phyloP scores from a whole-genome alignment of 1,139 yeast genomes.

The Debaryomycetaceae sp. region DNA sequence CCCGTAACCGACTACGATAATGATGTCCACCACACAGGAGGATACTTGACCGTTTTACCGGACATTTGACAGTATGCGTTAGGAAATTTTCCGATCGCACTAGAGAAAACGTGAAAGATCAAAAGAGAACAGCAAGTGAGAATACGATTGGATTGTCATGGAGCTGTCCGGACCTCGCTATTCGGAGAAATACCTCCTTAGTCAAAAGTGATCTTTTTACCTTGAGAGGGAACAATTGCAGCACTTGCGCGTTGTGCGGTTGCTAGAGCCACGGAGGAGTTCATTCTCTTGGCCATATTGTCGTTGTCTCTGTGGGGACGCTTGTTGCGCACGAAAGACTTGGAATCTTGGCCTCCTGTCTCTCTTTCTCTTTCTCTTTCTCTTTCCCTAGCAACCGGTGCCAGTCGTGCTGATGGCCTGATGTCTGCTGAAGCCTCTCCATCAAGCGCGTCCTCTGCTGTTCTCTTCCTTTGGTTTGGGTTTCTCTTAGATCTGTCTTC shows the following conservation, averaged over 20 bases:
- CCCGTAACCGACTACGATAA: too few relatives aligned
- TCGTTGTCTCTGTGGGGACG: slow-evolving; percentile 12
- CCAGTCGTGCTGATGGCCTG: background rate
- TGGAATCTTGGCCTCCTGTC: background rate
- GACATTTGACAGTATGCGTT: too few relatives aligned
- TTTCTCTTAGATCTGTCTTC: slow-evolving; percentile 87
- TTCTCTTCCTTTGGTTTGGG: slow-evolving; percentile 37
- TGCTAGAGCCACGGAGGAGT: slow-evolving; percentile 86
- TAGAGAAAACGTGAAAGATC: too few relatives aligned
- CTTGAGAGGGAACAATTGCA: slow-evolving; percentile 86
- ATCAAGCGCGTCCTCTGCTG: slow-evolving; percentile 6
- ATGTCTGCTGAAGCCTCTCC: background rate
- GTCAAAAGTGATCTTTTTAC: slow-evolving; percentile 76
- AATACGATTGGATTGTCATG: too few relatives aligned
- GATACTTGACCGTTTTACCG: too few relatives aligned
- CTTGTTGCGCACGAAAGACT: slow-evolving; percentile 6
- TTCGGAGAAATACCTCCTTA: slow-evolving; percentile 9
- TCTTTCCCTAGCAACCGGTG: slow-evolving; percentile 9
- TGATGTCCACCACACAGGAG: too few relatives aligned
- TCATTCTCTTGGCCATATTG: slow-evolving; percentile 43
- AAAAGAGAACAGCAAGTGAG: too few relatives aligned
- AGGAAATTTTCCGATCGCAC: too few relatives aligned
- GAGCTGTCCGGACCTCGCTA: too few relatives aligned
- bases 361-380: background rate
- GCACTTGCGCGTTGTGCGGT: slow-evolving; percentile 87